These are phyloP conservation scores for Candida frijolesensis DNA, from an alignment of 1,139 yeast species.

Conservation along the genomic window DNA sequence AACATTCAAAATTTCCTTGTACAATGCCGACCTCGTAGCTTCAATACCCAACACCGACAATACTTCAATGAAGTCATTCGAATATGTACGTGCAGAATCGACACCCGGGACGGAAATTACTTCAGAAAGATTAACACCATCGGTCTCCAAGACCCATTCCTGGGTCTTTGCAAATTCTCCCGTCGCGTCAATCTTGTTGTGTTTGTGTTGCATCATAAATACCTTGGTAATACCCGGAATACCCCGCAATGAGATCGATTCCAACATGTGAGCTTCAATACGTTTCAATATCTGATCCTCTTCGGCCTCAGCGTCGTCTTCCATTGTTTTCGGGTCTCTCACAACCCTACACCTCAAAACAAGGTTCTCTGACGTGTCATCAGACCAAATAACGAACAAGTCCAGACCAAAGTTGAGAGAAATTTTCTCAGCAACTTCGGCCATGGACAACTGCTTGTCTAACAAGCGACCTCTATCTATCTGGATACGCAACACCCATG, in stretches of 20 bases:
- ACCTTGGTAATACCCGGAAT: slow-evolving; percentile 92
- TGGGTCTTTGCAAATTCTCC: slow-evolving; percentile 86
- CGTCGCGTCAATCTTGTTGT: slow-evolving; percentile 65
- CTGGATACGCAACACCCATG: slow-evolving; percentile 96
- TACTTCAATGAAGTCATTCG: slow-evolving; percentile 95
- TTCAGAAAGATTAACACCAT: slow-evolving; percentile 94
- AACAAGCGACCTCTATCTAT: slow-evolving; percentile 98
- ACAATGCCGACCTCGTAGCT: slow-evolving; percentile 94
- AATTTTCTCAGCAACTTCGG: slow-evolving; percentile 96
- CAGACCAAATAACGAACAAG: slow-evolving; percentile 97
- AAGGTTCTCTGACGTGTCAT: slow-evolving; percentile 96
- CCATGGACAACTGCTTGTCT: slow-evolving; percentile 96
- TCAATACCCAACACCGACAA: slow-evolving; percentile 96
- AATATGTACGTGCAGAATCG: slow-evolving; percentile 84
- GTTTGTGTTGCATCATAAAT: slow-evolving; percentile 81
- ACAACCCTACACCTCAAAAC: slow-evolving; percentile 98
- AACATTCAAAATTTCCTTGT: slow-evolving; percentile 91
- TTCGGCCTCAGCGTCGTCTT: slow-evolving; percentile 89
- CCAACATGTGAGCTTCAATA: slow-evolving; percentile 95
- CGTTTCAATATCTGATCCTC: slow-evolving; percentile 96
- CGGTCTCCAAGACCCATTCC: slow-evolving; percentile 98
- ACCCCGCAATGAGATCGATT: slow-evolving; percentile 93
- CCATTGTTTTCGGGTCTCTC: slow-evolving; percentile 91
- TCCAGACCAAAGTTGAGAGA: slow-evolving; percentile 93
- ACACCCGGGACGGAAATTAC: slow-evolving; percentile 97